Conservation (phyloP, 2,329 filamentous ascomycete genomes). For the Fusarium siculi region DNA sequence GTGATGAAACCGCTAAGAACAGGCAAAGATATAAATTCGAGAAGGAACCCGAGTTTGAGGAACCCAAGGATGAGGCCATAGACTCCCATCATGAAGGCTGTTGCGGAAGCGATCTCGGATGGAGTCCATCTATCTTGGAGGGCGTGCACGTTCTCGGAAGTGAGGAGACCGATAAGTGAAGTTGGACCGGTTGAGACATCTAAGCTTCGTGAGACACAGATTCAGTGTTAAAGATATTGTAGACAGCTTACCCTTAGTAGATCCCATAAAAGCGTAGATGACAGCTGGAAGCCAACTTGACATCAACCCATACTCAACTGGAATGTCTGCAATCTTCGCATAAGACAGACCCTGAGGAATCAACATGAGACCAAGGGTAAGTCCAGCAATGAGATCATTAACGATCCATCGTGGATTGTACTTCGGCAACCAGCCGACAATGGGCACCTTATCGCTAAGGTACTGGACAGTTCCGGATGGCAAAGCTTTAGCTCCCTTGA, state of each 20-base stretch:
- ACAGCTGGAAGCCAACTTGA: conserved; percentile 68
- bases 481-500: conserved; percentile 46
- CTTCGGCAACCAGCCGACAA: conserved; percentile 70
- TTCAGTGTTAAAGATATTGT: too few relatives aligned
- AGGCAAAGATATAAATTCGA: conserved; percentile 73
- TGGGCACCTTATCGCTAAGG: conserved; percentile 68
- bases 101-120: conserved; percentile 67
- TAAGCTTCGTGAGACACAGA: conserved; percentile 39
- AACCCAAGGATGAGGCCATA: conserved; percentile 69
- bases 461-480: conserved; percentile 67
- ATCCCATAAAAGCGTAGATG: conserved; percentile 69
- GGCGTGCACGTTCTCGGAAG: conserved; percentile 67
- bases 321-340: conserved; percentile 70
- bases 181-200: conserved; percentile 73
- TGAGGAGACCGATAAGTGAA: conserved; percentile 71
- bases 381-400: conserved; percentile 70
- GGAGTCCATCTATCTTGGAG: conserved; percentile 62
- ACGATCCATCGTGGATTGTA: conserved; percentile 71
- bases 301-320: conserved; percentile 69
- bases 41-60: conserved; percentile 71
- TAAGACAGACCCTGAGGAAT: conserved; percentile 72
- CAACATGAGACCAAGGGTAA: conserved; percentile 69
- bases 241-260: conserved; percentile 64
- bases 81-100: conserved; percentile 72
- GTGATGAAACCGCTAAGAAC: conserved; percentile 74